These are phyloP conservation scores for Jimgerdemannia flammicorona DNA, from an alignment of 192 early-diverging fungal species.

Conservation along the genomic window DNA sequence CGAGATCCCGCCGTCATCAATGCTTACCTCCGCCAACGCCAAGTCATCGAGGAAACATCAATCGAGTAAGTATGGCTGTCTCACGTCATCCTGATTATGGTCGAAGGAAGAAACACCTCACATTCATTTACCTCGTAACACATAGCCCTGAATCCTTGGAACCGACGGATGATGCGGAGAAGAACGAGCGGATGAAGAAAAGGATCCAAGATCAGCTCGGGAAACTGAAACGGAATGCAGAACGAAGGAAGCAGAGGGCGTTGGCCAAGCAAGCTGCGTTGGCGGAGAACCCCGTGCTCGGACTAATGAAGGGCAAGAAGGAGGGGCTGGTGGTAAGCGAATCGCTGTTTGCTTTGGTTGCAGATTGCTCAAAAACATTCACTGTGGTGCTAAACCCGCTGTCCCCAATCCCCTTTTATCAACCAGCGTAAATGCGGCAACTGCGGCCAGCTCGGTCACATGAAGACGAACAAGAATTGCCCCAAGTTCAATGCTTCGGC, in stretches of 20 bases:
- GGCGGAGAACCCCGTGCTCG: constrained; percentile 40
- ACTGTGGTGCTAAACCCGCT: background rate
- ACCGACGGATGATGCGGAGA: constrained; percentile 54
- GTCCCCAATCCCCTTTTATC: background rate
- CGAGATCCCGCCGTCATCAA: constrained; percentile 83
- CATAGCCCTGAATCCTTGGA: constrained; percentile 41
- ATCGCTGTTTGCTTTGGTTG: background rate
- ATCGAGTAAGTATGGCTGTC: constrained; percentile 21
- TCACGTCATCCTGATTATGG: background rate
- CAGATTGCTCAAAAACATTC: constrained; percentile 2
- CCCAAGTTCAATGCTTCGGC: constrained; percentile 52
- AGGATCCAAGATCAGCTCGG: constrained; percentile 61
- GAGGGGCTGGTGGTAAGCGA: constrained; percentile 46
- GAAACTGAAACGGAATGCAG: constrained; percentile 60
- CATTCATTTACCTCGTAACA: background rate
- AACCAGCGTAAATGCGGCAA: constrained; percentile 70
- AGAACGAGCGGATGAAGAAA: constrained; percentile 51
- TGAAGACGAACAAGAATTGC: constrained; percentile 85
- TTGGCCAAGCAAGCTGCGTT: constrained; percentile 40
- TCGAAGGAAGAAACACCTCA: too few species aligned
- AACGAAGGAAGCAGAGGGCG: constrained; percentile 50
- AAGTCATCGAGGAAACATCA: constrained; percentile 70
- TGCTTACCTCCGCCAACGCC: constrained; percentile 82
- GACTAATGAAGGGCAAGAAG: constrained; percentile 54
- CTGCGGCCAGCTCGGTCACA: constrained; percentile 79